Percentiles rank a stretch among this genome's conserved stretches.
Evolutionary conservation across 2,329 filamentous ascomycete genomes (phyloP).

Genomic region (Ceratocystis cubensis): DNA sequence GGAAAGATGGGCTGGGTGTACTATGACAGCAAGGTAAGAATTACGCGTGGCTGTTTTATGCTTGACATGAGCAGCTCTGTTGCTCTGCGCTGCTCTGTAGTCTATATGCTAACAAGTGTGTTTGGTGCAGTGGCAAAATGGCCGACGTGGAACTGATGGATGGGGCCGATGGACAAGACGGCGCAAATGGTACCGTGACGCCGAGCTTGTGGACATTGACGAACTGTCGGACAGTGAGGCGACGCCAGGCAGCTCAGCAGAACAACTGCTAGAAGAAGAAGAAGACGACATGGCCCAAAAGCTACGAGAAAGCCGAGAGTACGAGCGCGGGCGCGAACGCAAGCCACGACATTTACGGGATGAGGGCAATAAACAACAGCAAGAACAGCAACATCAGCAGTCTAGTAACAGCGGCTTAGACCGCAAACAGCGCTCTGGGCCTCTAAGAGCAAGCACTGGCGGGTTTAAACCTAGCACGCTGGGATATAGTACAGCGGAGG

Average conservation of each 20-base stretch:
- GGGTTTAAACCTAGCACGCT: constrained; percentile 23
- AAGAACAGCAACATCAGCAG: constrained; percentile 11
- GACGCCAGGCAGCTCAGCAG: neutral
- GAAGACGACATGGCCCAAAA: neutral
- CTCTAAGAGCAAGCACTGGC: constrained; percentile 10
- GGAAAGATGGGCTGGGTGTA: constrained; percentile 82
- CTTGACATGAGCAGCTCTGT: neutral
- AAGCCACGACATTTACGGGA: neutral
- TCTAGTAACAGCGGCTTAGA: constrained; percentile 4
- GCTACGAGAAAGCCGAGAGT: neutral
- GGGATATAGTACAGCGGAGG: constrained; percentile 29
- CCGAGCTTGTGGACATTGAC: constrained; percentile 72
- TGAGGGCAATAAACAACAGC: neutral
- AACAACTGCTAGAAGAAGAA: neutral
- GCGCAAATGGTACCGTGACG: constrained; percentile 92
- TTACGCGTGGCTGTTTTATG: neutral
- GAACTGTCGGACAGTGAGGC: constrained; percentile 14
- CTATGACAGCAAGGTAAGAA: constrained; percentile 82
- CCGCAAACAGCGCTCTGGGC: constrained; percentile 17
- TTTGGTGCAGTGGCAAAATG: constrained; percentile 64
- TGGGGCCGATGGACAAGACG: constrained; percentile 92
- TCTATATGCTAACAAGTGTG: constrained; percentile 6
- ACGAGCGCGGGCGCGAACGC: constrained; percentile 1
- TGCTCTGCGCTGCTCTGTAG: neutral
- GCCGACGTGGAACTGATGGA: constrained; percentile 69